phyloP scores from a whole-genome alignment of 768 basidiomycete species.

The Leccinum aurantiacum region DNA sequence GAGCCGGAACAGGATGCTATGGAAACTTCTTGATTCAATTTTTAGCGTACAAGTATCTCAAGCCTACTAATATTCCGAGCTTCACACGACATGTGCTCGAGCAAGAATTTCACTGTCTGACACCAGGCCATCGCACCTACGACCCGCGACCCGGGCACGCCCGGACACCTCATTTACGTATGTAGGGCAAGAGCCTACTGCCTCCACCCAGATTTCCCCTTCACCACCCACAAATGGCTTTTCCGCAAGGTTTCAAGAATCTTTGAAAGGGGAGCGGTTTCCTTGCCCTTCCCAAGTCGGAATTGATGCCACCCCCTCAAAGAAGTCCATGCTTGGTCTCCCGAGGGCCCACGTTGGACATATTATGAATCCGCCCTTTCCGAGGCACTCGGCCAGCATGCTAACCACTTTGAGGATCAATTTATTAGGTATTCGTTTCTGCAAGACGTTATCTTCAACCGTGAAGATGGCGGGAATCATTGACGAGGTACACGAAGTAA shows the following conservation, averaged over 20 bases:
- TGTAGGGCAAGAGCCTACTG: background rate
- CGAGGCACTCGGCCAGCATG: slow-evolving; percentile 1
- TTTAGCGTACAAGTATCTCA: background rate
- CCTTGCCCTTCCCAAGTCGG: background rate
- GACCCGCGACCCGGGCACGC: background rate
- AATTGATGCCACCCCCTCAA: background rate
- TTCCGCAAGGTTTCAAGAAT: background rate
- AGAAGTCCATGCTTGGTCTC: background rate
- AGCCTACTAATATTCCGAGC: background rate
- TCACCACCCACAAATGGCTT: background rate
- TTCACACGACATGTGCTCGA: background rate
- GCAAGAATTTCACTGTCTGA: background rate
- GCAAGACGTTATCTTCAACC: background rate
- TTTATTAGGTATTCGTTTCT: slow-evolving; percentile 1
- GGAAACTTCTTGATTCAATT: slow-evolving; percentile 28
- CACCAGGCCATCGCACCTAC: background rate
- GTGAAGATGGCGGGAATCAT: background rate
- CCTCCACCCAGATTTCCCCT: background rate
- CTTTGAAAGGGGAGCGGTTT: background rate
- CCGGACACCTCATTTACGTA: background rate
- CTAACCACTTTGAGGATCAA: background rate
- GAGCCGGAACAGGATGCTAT: slow-evolving; percentile 46
- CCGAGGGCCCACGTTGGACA: background rate
- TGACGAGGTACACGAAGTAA: slow-evolving; percentile 9
- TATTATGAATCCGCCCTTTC: background rate